Evolutionary conservation across 2,329 filamentous ascomycete species (phyloP).

Genomic region (Leptodontidium sp.): DNA sequence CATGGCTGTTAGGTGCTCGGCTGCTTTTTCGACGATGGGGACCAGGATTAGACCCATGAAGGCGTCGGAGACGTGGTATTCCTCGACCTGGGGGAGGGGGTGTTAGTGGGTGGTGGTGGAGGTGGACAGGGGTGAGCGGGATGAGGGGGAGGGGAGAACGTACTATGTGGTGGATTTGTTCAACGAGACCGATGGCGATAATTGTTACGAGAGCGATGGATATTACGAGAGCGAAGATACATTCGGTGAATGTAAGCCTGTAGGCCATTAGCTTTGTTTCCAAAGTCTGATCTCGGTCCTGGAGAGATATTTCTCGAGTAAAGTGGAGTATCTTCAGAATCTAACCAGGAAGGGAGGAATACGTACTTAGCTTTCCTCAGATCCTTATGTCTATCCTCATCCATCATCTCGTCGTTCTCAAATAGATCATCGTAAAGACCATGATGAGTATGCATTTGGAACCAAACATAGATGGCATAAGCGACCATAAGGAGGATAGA

Average conservation of each 20-base stretch:
- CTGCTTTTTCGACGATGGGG: slow-evolving; percentile 84
- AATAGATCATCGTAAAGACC: slow-evolving; percentile 79
- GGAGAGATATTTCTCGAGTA: background rate
- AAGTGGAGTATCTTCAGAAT: no score
- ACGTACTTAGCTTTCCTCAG: slow-evolving; percentile 62
- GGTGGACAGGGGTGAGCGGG: background rate
- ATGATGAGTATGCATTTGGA: slow-evolving; percentile 79
- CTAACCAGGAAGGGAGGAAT: background rate
- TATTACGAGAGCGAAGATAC: slow-evolving; percentile 68
- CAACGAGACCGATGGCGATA: slow-evolving; percentile 77
- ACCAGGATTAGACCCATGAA: slow-evolving; percentile 79
- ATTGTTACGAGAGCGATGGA: slow-evolving; percentile 75
- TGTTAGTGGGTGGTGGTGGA: background rate
- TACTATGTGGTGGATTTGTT: slow-evolving; percentile 69
- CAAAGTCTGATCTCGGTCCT: background rate
- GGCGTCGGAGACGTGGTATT: slow-evolving; percentile 60
- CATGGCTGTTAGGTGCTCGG: slow-evolving; percentile 83
- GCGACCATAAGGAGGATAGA: slow-evolving; percentile 75
- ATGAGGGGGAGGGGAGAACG: background rate
- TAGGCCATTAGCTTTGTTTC: background rate
- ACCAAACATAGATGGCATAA: slow-evolving; percentile 73
- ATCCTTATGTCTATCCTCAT: slow-evolving; percentile 70
- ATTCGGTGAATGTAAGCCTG: slow-evolving; percentile 75
- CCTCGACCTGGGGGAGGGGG: slow-evolving; percentile 49
- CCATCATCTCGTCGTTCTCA: slow-evolving; percentile 72